A percentile compares a stretch with the other conserved stretches of the same genome.
These are phyloP conservation scores for Amanita pallidorosea DNA, from an alignment of 768 basidiomycete species.

Conservation along the genomic window DNA sequence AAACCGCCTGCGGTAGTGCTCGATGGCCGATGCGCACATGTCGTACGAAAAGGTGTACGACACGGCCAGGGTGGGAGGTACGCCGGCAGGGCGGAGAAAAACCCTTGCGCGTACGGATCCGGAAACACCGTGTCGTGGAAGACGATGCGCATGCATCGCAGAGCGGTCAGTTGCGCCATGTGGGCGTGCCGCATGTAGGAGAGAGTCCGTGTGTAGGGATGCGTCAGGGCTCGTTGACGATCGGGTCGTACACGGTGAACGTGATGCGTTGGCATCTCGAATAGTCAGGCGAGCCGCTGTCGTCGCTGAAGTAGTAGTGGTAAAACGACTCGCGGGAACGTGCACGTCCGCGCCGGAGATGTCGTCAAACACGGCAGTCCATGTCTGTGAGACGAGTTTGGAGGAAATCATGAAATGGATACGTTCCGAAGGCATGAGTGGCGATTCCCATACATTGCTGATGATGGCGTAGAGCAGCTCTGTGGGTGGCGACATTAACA, in stretches of 20 bases:
- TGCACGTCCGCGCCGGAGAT: not conserved
- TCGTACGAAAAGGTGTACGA: constrained; percentile 1
- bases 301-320: not conserved
- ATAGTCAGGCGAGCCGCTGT: no score
- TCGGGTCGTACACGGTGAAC: not conserved
- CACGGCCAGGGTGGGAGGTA: not conserved
- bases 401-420: not conserved
- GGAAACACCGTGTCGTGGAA: not conserved
- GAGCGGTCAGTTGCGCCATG: not conserved
- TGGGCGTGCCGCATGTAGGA: not conserved
- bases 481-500: not conserved
- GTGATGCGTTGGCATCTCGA: constrained; percentile 1
- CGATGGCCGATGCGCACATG: not conserved
- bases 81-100: not conserved
- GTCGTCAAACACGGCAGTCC: not conserved
- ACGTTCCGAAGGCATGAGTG: not conserved
- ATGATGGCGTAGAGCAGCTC: not conserved
- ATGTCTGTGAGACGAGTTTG: not conserved
- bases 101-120: constrained; percentile 1
- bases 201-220: not conserved
- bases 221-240: not conserved
- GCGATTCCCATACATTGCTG: not conserved
- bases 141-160: not conserved
- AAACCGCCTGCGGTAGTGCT: not conserved
- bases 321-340: constrained; percentile 4